Evolutionary conservation across 352 stramenopile species (phyloP), one percentile per base, ranked within the genome.

Genomic region (Globisporangium radiosum): DNA sequence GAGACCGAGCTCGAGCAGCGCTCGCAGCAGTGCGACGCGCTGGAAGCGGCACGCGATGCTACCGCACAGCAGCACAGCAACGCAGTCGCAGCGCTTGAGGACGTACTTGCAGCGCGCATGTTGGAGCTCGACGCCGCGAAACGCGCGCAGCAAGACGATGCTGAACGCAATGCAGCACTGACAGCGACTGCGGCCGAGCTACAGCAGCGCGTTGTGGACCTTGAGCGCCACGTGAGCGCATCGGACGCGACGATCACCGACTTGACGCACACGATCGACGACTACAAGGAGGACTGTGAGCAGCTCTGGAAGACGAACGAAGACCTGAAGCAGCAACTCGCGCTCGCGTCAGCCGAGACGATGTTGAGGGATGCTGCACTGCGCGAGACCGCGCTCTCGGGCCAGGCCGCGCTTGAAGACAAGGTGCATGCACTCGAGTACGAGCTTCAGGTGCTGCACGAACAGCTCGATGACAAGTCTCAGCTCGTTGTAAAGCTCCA

Each of bases 261-360:
- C 33, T 72, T 75, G 60, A 76, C 63, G 14, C 76, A 85, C 49
- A 74, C 84, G 33, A 65, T 87, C 45, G 79, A 86, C 19, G 79
- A 90, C 56, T 93, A 88, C 64, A 91, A 89, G 54, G 75, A 90
- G 53, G 82, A 92, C 57, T 92, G 82, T 19, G 76, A 85, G 44
- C 73, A 88, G 62, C 60, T 92, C 42, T 92, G 82, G 82, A 81
- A 88, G 44, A 62, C 75, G 42, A 92, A 90, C 48, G 82, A 92
- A 57, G 82, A 90, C 13, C 57, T 92, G 11, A 90, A 90, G 66
- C 78, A 89, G 62, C 82, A 92, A 39, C 65, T 90, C 14, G 77
- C 72, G 9, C 64, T 81, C 15, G 67, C 74, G 17, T 79, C 82
- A 5, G 73, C 76, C 43, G 71, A 84, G 54, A 79, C 73, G 8